phyloP scores from a whole-genome alignment of 768 basidiomycete species.

The Rossbeevera mucosa region DNA sequence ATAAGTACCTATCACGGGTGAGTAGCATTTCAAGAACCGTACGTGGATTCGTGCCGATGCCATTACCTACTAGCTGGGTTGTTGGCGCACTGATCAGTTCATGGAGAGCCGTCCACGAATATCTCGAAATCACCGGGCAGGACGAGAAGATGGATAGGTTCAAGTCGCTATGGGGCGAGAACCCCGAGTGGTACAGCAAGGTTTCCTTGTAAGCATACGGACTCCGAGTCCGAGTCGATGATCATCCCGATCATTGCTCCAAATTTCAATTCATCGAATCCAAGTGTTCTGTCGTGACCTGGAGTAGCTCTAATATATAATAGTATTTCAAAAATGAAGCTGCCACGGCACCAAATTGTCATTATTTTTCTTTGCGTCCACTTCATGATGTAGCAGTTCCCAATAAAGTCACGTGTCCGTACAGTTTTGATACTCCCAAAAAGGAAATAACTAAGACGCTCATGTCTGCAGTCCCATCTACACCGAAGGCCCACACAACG shows the following conservation, averaged over 20 bases:
- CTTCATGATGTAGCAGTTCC: too few relatives aligned
- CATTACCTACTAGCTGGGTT: neutral
- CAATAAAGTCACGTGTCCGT: slow-evolving; percentile 14
- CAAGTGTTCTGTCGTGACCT: too few relatives aligned
- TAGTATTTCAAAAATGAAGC: too few relatives aligned
- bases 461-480: slow-evolving; percentile 35
- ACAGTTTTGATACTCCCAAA: too few relatives aligned
- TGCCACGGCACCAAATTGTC: too few relatives aligned
- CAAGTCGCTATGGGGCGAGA: neutral
- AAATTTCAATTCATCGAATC: too few relatives aligned
- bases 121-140: neutral
- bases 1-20: neutral
- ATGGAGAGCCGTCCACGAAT: neutral
- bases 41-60: neutral
- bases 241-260: too few relatives aligned
- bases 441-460: neutral
- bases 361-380: too few relatives aligned
- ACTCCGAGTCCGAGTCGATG: too few relatives aligned
- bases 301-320: too few relatives aligned
- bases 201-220: neutral
- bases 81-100: neutral
- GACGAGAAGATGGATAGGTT: neutral
- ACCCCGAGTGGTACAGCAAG: neutral
- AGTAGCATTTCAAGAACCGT: neutral
- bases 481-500: slow-evolving; percentile 26